Percentiles rank a stretch among this genome's conserved stretches.
These are phyloP conservation scores for Psilocybe cubensis DNA, from an alignment of 768 basidiomycete genomes.

Conservation along the genomic window DNA sequence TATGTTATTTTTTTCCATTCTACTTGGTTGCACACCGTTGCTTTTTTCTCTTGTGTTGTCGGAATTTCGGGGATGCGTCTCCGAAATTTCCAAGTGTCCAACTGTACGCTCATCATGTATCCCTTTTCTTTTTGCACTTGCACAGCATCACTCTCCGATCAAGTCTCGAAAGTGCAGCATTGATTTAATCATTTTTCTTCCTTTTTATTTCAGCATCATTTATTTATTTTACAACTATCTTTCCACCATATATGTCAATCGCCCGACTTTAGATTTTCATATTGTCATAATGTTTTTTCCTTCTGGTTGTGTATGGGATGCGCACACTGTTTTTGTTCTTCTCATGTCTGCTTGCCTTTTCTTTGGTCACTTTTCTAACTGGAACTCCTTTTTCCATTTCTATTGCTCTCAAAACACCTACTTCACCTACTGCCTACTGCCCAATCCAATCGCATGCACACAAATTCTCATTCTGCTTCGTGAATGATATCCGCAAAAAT, in stretches of 20 bases:
- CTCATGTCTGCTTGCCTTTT: background rate
- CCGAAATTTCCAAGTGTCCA: constrained; percentile 12
- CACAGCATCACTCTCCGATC: constrained; percentile 70
- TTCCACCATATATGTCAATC: too few species aligned
- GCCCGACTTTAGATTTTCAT: background rate
- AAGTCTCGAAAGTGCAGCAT: constrained; percentile 65
- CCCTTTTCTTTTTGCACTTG: constrained; percentile 30
- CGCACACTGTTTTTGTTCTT: background rate
- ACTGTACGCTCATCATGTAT: constrained; percentile 38
- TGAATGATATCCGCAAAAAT: background rate
- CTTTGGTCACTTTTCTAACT: background rate
- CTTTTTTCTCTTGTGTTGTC: constrained; percentile 22
- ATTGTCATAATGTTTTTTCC: background rate
- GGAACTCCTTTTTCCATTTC: constrained; percentile 16
- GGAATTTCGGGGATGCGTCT: constrained; percentile 17
- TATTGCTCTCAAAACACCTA: constrained; percentile 17
- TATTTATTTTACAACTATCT: background rate
- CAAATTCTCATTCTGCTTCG: too few species aligned
- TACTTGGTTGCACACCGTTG: constrained; percentile 12
- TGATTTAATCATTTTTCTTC: constrained; percentile 15
- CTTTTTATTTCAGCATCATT: constrained; percentile 1
- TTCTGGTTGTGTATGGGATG: constrained; percentile 1
- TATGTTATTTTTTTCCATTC: constrained; percentile 18
- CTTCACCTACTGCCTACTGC: constrained; percentile 3
- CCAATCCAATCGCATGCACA: too few species aligned